Conservation (phyloP, 2,329 filamentous ascomycete species). For the Didymella pinodella region DNA sequence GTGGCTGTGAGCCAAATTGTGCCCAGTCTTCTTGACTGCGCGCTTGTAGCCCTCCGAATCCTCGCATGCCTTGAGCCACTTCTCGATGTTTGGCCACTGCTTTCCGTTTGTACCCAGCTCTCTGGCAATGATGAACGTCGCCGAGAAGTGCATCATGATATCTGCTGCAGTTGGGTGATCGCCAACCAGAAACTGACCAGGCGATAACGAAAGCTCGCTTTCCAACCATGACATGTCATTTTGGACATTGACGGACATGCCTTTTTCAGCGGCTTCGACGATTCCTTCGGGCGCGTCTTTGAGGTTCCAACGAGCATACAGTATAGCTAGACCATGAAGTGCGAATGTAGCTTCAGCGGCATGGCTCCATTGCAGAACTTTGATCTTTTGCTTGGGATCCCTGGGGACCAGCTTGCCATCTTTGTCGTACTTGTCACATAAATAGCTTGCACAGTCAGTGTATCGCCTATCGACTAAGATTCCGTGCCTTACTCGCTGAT, state of each 20-base stretch:
- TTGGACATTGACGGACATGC: conserved; percentile 53
- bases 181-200: conserved; percentile 53
- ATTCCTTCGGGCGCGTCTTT: conserved; percentile 38
- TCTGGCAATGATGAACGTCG: conserved; percentile 52
- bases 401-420: conserved; percentile 49
- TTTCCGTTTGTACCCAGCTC: conserved; percentile 49
- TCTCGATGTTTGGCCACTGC: conserved; percentile 34
- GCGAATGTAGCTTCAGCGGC: conserved; percentile 58
- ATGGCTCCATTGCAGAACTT: conserved; percentile 56
- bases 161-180: conserved; percentile 55
- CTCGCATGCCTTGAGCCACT: conserved; percentile 52
- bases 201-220: conserved; percentile 50
- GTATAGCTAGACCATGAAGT: conserved; percentile 55
- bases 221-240: conserved; percentile 59
- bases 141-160: conserved; percentile 56
- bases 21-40: conserved; percentile 54
- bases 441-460: conserved; percentile 48
- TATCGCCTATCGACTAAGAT: background rate
- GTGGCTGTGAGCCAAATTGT: conserved; percentile 23
- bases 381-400: conserved; percentile 44
- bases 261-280: conserved; percentile 48
- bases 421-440: conserved; percentile 57
- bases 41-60: conserved; percentile 47
- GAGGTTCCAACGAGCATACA: conserved; percentile 57
- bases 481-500: conserved; percentile 53